phyloP scores from a whole-genome alignment of 257 asterid species.

The Capsicum pubescens region DNA sequence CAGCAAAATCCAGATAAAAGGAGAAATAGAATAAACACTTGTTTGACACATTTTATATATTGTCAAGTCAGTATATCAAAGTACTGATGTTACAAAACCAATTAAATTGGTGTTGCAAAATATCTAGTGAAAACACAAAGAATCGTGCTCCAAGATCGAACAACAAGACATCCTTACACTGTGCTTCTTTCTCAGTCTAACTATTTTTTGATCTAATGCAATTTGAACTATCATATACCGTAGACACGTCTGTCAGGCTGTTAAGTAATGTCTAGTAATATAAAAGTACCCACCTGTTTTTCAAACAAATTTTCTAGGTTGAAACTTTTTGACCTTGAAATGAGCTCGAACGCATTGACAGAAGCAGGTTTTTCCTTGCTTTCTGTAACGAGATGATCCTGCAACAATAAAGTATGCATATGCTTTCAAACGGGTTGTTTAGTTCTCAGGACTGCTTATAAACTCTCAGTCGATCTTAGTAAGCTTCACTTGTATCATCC shows the following conservation, averaged over 20 bases:
- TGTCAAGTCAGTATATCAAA: background rate
- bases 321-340: constrained; percentile 76
- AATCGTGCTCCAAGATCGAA: background rate
- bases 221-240: background rate
- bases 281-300: constrained; percentile 56
- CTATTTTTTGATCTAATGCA: background rate
- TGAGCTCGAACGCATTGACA: constrained; percentile 85
- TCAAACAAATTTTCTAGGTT: constrained; percentile 76
- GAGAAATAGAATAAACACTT: constrained; percentile 13
- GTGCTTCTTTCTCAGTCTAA: background rate
- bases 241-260: constrained; percentile 10
- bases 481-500: background rate
- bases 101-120: background rate
- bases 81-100: no score
- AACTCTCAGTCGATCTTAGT: background rate
- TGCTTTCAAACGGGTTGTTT: background rate
- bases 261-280: background rate
- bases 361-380: constrained; percentile 79
- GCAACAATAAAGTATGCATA: constrained; percentile 32
- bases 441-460: background rate
- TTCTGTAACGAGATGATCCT: constrained; percentile 75
- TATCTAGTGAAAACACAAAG: background rate
- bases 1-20: constrained; percentile 18
- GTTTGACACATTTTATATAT: background rate
- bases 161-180: background rate